Conservation (phyloP, 306 rosid genomes). For the Sphenostylis stenocarpa region DNA sequence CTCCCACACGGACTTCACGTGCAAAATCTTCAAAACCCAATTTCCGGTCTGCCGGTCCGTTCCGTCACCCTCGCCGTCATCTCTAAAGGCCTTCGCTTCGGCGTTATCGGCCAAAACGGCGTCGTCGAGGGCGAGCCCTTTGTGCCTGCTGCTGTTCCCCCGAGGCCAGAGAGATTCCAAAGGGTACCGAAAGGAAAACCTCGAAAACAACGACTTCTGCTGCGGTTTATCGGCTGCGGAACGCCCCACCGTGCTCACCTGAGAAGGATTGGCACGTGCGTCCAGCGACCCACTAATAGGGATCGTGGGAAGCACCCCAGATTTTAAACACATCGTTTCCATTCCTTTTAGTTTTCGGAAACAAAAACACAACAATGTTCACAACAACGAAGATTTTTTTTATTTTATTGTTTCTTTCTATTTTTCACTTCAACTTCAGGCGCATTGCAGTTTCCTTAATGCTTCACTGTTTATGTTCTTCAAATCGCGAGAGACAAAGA, state of each 20-base stretch:
- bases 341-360: conserved; percentile 11
- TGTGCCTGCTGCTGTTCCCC: conserved; percentile 38
- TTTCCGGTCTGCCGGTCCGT: conserved; percentile 44
- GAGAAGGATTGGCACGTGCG: conserved; percentile 52
- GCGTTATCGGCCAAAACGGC: conserved; percentile 52
- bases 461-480: not conserved
- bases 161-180: conserved; percentile 71
- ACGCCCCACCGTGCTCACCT: conserved; percentile 53
- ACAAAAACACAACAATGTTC: conserved; percentile 1
- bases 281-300: conserved; percentile 55
- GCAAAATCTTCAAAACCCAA: conserved; percentile 85
- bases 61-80: conserved; percentile 28
- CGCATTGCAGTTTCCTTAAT: not conserved
- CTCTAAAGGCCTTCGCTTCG: conserved; percentile 33
- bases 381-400: not conserved
- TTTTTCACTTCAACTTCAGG: not conserved
- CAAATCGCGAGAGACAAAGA: not conserved
- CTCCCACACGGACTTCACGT: conserved; percentile 64
- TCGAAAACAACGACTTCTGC: conserved; percentile 48
- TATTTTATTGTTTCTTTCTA: not conserved
- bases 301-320: conserved; percentile 60
- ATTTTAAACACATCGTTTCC: conserved; percentile 68
- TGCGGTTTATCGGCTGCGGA: conserved; percentile 39
- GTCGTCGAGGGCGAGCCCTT: conserved; percentile 67
- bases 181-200: conserved; percentile 64